Percentiles rank a stretch among this genome's conserved stretches.
phyloP scores from a whole-genome alignment of 2,329 filamentous ascomycete species.

The Colletotrichum sp. region DNA sequence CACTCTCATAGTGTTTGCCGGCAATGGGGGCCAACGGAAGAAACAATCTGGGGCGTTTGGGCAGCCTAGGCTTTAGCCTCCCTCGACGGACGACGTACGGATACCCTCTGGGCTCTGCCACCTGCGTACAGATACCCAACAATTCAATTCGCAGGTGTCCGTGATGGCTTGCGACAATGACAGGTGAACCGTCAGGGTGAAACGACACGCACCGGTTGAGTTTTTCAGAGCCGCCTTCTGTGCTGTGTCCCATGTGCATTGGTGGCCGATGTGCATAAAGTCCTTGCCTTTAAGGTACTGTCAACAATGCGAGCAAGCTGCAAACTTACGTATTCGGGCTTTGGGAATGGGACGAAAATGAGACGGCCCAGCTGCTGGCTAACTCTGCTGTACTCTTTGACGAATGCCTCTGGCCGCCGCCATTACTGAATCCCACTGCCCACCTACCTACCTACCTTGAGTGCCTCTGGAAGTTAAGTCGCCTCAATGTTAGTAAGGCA shows the following conservation, averaged over 20 bases:
- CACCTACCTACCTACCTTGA: neutral
- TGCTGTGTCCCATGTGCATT: neutral
- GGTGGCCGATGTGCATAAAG: neutral
- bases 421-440: neutral
- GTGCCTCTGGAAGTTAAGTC: neutral
- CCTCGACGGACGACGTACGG: neutral
- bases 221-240: neutral
- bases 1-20: neutral
- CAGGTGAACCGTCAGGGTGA: slow-evolving; percentile 4
- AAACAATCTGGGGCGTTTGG: slow-evolving; percentile 14
- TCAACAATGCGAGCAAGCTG: slow-evolving; percentile 16
- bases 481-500: neutral
- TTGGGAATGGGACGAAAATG: slow-evolving; percentile 9
- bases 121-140: neutral
- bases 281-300: slow-evolving; percentile 4
- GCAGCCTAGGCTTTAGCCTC: neutral
- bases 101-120: neutral
- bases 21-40: neutral
- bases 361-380: neutral
- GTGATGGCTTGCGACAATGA: neutral
- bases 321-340: neutral
- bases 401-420: neutral
- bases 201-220: neutral
- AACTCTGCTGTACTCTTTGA: neutral
- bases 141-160: neutral